Evolutionary conservation across 148 eudicot genomes (phyloP), one percentile per base, ranked within the genome.

Genomic region (Rhododendron ovatum): DNA sequence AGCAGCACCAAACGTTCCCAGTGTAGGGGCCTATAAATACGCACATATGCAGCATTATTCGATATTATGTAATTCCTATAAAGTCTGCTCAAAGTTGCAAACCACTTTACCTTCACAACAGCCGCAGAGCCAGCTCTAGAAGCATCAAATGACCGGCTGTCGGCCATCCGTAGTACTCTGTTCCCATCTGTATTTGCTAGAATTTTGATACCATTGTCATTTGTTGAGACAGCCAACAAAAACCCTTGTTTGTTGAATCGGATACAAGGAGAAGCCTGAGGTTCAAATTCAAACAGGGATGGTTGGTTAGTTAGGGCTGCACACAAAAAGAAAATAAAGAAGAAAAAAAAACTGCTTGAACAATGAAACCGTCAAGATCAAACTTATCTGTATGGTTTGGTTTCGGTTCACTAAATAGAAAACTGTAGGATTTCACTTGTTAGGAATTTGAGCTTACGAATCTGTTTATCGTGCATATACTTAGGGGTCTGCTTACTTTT

Each of bases 191-290:
- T 45, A 86, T 92, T 96, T 80, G 99, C 96, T 59, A 96, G 91
- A 84, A 96, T 88, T 88, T 96, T 96, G 73, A 96, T 89, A 77
- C 98, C 96, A 90, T 93, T 95, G 11, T 96, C 99, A 84, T 86
- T 95, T 3, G 98, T 93, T 80, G 99, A 95, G 61, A 95, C 98
- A 81, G 96, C 99, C 90, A 96, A 80, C 78, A 96, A 90, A n/a
- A 91, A 89, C 69, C 99, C 99, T 82, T 93, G 96, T 86, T 94
- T 95, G 91, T 92, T 95, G 90, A 95, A 96, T 37, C 98, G 98
- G 55, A 96, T 89, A 85, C 98, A 92, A 48, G 98, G 98, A 87
- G 96, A 94, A 87, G 98, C 93, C 99, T 96, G 88, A 24, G 82
- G 69, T 30, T 30, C 7, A 71, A 71, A 71, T 71, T 30, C 76